These are phyloP conservation scores for Canna indica DNA, from an alignment of 176 grass and related monocot genomes.

Conservation along the genomic window DNA sequence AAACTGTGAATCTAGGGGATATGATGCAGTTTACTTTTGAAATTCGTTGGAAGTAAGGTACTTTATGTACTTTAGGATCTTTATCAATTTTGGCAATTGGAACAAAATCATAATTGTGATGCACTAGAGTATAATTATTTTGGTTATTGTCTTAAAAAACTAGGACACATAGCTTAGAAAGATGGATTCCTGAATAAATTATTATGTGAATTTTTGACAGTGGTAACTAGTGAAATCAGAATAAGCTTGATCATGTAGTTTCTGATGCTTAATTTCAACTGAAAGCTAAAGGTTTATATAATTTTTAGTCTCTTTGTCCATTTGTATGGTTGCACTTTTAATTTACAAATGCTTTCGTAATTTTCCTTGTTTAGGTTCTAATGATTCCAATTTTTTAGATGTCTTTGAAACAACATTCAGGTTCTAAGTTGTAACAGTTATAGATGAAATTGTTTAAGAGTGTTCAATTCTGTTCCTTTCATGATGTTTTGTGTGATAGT, in stretches of 20 bases:
- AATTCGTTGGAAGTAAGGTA: background rate
- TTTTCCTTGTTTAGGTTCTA: no score
- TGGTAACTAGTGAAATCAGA: background rate
- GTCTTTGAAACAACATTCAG: no score
- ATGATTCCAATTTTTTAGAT: no score
- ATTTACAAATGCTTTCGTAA: background rate
- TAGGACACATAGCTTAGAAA: background rate
- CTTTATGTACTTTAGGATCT: background rate
- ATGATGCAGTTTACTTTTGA: background rate
- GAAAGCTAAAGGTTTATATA: background rate
- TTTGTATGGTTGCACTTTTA: background rate
- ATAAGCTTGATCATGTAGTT: background rate
- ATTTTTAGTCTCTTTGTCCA: background rate
- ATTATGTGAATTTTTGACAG: no score
- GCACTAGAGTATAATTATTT: background rate
- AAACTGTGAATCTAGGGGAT: no score
- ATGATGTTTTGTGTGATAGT: no score
- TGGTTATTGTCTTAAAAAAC: background rate
- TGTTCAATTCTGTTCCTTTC: no score
- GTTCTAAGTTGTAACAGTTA: background rate
- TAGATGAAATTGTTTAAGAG: no score
- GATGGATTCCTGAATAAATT: no score
- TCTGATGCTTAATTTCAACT: background rate
- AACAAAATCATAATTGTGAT: no score
- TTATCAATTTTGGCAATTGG: background rate